Base-by-base conservation (phyloP, 192 early-diverging fungal species). In the Coemansia nantahalensis region DNA sequence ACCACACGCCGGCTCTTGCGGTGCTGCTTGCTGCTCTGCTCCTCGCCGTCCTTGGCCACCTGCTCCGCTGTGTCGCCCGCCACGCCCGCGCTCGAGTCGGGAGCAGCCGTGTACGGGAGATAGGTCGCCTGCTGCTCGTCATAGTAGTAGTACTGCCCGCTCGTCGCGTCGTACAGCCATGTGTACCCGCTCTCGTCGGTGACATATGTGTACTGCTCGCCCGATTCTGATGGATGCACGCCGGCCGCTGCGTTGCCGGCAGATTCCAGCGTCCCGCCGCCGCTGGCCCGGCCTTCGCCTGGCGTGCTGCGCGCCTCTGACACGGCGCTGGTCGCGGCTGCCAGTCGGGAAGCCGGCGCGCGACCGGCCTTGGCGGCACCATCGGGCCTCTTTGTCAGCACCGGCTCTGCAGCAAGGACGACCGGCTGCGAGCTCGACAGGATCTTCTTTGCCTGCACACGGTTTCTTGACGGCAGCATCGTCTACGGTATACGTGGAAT, bases 1-100 rank as follows among this genome's bases (percentile, higher is more conserved):
- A 94, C 59, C 6, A 88, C 69, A 14, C 81, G 80, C 35, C 82
- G 84, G 41, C 83, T 80, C 60, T 87, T 88, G 22, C 42, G 78
- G 23, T 61, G 59, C 13, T 62, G 62, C 22, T 68, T 54, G 34
- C 66, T 74, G 23, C 19, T n/a, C n/a, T 36, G 34, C 15, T 19
- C 13, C 16, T 30, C 17, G n/a, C 28, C 42, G 3, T 44, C 35
- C 1, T 30, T 26, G 1, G 19, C 21, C 4, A 12, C 32, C 9
- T 1, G 39, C 14, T 24, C 19, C 16, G 33, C 18, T 23, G 41
- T 24, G 22, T 10, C 28, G 5, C 21, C 26, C 30, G 40, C 19
- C 34, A 21, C 21, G 30, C 32, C 30, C 12, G 43, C 30, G 8
- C 39, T 49, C 17, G 58, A 8, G 11, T 49, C 24, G 14, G 21